Base-by-base conservation (phyloP, 2,329 filamentous ascomycete species). In the Alternaria ethzedia region DNA sequence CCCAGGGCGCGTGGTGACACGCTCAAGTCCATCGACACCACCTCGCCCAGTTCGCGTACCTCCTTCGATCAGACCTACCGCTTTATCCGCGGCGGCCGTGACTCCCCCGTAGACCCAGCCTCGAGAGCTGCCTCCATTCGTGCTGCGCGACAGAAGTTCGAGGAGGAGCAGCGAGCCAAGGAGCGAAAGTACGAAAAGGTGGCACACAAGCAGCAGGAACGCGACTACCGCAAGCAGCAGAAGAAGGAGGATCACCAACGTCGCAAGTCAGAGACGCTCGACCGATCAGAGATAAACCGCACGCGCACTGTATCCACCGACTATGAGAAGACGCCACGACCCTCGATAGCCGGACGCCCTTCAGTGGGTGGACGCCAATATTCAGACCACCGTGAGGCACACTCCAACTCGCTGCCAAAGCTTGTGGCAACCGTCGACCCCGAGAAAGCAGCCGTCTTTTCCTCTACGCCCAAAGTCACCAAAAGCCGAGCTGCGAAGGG, bases 111-210 rank as follows among this genome's bases (percentile, higher is more conserved):
- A 15, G 86, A 88, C 68, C 82, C 86, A 8, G 81, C 83, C 28
- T 83, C 84, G 6, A 83, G 86, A 43, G 86, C 86, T 45, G 86
- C 86, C 17, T 83, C 83, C 5, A 86, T 89, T 10, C 83, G 85
- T 58, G 86, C 85, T 47, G 84, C 86, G 6, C 83, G 87, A 7
- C 80, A 84, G 54, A 86, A 87, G 30, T 89, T 88, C 72, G 82
- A 86, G 61, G 86, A 88, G 67, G 86, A 87, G 67, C 86, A 89
- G 76, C 85, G 84, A 5, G 85, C 83, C 36, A 89, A 88, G 69
- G 83, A 83, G 58, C 83, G 81, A 54, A 86, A 86, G 68, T 78
- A 83, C 49, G 84, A 88, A 70, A 82, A 85, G 69, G 86, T 87
- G 58, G 83, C 81, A 50, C 72, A 80, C 61, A 86, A 79, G 79